Conservation (phyloP, 2,329 filamentous ascomycete species). For the Colletotrichum endophyticum region DNA sequence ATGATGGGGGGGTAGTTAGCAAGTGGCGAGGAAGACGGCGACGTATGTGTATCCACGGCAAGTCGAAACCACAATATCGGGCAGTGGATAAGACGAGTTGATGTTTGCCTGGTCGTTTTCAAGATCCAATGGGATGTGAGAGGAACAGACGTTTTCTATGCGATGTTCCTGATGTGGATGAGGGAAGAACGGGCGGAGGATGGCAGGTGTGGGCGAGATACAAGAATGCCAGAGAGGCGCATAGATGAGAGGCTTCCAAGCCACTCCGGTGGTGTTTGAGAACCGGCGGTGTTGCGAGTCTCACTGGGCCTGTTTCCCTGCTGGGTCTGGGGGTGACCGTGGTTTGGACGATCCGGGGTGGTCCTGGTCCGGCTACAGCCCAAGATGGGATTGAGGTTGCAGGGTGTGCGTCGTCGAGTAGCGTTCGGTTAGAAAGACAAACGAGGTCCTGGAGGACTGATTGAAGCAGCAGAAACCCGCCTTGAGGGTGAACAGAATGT, state of each 20-base stretch:
- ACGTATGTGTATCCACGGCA: background rate
- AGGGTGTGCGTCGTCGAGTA: background rate
- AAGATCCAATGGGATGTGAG: background rate
- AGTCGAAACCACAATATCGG: background rate
- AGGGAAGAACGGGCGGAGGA: background rate
- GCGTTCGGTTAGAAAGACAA: background rate
- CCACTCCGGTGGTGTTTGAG: conserved; percentile 20
- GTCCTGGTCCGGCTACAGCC: background rate
- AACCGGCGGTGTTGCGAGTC: conserved; percentile 13
- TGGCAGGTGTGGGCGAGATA: background rate
- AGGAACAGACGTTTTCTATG: background rate
- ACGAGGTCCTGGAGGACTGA: background rate
- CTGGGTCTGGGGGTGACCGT: conserved; percentile 10
- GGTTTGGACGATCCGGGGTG: conserved; percentile 9
- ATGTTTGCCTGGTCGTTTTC: background rate
- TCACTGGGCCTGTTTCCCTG: conserved; percentile 18
- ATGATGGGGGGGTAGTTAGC: background rate
- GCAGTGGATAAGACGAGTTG: background rate
- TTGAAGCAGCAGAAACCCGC: background rate
- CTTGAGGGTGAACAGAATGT: background rate
- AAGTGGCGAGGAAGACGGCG: background rate
- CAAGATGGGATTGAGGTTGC: conserved; percentile 7
- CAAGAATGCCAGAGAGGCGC: background rate
- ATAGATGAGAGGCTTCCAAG: conserved; percentile 22
- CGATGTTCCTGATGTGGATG: background rate